Conservation (phyloP, 345 rosid species). For the Turritis glabra region DNA sequence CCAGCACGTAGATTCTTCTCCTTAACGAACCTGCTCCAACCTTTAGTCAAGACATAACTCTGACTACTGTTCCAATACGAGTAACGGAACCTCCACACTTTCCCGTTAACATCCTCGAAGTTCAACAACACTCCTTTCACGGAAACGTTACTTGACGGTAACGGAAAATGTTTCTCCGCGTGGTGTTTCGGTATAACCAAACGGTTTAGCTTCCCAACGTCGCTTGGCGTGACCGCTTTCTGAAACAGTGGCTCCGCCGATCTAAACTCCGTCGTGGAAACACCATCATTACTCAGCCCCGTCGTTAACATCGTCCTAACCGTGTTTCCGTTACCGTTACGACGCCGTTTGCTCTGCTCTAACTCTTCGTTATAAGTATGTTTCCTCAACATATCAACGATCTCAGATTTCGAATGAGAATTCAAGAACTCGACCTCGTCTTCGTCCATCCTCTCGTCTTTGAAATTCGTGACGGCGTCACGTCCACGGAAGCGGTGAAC, state of each 20-base stretch:
- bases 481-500: constrained; percentile 82
- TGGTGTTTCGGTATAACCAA: constrained; percentile 95
- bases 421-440: constrained; percentile 59
- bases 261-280: constrained; percentile 24
- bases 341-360: constrained; percentile 61
- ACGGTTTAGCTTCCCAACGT: constrained; percentile 95
- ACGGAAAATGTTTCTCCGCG: constrained; percentile 83
- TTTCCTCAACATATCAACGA: constrained; percentile 90
- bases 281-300: constrained; percentile 5
- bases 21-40: constrained; percentile 96
- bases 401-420: constrained; percentile 87
- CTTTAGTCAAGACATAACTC: constrained; percentile 91
- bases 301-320: constrained; percentile 24
- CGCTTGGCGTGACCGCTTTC: constrained; percentile 94
- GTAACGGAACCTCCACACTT: constrained; percentile 95
- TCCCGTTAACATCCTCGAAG: constrained; percentile 74
- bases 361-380: constrained; percentile 84
- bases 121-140: constrained; percentile 71
- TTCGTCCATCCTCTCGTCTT: constrained; percentile 47
- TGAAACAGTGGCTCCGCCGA: constrained; percentile 81
- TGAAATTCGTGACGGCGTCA: constrained; percentile 87
- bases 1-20: constrained; percentile 89
- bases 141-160: constrained; percentile 48
- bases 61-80: constrained; percentile 99
- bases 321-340: constrained; percentile 40